A percentile compares a stretch with the other conserved stretches of the same genome.
phyloP scores from a whole-genome alignment of 768 basidiomycete species.

The Auricularia heimuer region DNA sequence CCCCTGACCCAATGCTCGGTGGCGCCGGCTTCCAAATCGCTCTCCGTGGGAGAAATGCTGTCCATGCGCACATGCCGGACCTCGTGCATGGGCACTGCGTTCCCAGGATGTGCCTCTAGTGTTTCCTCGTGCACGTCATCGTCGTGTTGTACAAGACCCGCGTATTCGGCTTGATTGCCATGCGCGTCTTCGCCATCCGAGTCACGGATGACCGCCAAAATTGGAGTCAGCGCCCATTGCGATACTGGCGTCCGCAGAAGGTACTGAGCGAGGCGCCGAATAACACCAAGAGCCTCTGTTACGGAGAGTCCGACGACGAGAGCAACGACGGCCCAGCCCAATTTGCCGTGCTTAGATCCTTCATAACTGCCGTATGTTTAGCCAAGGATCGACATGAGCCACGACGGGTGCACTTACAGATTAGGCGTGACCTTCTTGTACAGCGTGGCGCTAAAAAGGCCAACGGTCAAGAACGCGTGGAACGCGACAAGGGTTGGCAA shows the following conservation, averaged over 20 bases:
- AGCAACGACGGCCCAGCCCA: constrained; percentile 32
- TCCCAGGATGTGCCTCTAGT: not conserved
- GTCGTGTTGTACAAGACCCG: not conserved
- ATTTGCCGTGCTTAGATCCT: constrained; percentile 46
- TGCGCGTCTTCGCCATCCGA: not conserved
- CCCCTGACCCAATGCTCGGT: not conserved
- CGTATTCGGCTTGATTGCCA: not conserved
- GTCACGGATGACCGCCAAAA: not conserved
- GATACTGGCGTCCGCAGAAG: not conserved
- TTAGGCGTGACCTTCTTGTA: constrained; percentile 77
- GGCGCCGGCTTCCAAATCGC: not conserved
- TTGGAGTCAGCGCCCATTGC: not conserved
- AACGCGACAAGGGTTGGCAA: constrained; percentile 50
- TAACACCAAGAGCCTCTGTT: not conserved
- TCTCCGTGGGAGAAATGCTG: not conserved
- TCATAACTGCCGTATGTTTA: constrained; percentile 21
- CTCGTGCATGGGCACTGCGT: not conserved
- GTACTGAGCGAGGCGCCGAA: not conserved
- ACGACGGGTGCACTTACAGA: constrained; percentile 44
- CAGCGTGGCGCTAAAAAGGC: constrained; percentile 54
- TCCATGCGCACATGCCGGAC: not conserved
- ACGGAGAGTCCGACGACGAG: not conserved
- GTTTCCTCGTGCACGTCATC: constrained; percentile 6
- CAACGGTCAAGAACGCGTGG: constrained; percentile 49
- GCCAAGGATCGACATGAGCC: not conserved